Evolutionary conservation across 148 eudicot genomes (phyloP), one percentile per base, ranked within the genome.

Genomic region (Bassia scoparia): DNA sequence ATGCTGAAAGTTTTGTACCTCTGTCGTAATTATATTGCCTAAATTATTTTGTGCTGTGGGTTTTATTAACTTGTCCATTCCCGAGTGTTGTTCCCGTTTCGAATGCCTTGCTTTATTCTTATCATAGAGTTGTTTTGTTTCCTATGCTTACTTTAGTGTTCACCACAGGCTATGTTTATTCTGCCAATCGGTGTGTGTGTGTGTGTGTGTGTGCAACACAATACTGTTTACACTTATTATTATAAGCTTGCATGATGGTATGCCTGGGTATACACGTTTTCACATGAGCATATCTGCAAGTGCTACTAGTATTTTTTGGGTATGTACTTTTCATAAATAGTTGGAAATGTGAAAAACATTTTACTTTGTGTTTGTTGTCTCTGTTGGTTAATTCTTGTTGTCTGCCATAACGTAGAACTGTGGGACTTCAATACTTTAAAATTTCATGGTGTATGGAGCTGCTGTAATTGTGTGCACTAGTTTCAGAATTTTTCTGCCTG

Each of bases 401-500:
- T 68, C 58, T 48, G n/a, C 15, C 23, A 13, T 49, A 27, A 29
- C 6, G n/a, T 50, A 31, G 43, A 68, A 48, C 18, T 46, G 71
- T 68, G 7, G 58, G 58, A n/a, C 50, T 65, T 50, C 38, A 31
- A 50, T 29, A 17, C 17, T 50, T 8, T 14, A 16, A 68, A 9
- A 65, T 65, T 24, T 37, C 12, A 14, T 23, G 6, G 18, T 46
- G 15, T 67, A 43, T 15, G n/a, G 17, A 6, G 71, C 30, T 18
- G 58, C 43, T 69, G 60, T 38, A 26, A 26, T 70, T 55, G 7
- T 61, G 29, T 55, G 44, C 26, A 52, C 54, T 34, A 56, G 35
- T 9, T 48, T 46, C 34, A 60, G 23, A 35, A 30, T 10, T 43
- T 77, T 64, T 44, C n/a, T 1, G 38, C n/a, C 54, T 80, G 52